Evolutionary conservation across 2,329 filamentous ascomycete species (phyloP).

Genomic region (Fusarium newnesense): DNA sequence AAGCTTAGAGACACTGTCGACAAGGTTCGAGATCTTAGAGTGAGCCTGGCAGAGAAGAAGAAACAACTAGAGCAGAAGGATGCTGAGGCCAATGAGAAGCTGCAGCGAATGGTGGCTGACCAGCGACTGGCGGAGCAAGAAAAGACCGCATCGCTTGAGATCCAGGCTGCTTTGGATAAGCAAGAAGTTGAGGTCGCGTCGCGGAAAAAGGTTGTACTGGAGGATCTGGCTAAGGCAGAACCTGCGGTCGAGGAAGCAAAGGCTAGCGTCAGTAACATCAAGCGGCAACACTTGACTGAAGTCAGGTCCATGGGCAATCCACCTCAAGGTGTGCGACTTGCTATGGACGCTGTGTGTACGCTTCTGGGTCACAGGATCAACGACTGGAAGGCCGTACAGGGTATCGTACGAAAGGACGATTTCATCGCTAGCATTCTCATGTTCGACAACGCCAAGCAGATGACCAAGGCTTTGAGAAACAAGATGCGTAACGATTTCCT

Average conservation of each 20-base stretch:
- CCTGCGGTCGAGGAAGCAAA: slow-evolving; percentile 93
- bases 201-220: slow-evolving; percentile 84
- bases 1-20: slow-evolving; percentile 97
- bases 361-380: slow-evolving; percentile 89
- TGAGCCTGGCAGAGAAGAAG: slow-evolving; percentile 94
- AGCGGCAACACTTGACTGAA: slow-evolving; percentile 95
- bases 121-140: slow-evolving; percentile 94
- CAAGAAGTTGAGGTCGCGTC: slow-evolving; percentile 89
- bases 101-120: slow-evolving; percentile 96
- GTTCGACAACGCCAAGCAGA: slow-evolving; percentile 94
- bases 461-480: slow-evolving; percentile 83
- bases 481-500: slow-evolving; percentile 96
- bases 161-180: slow-evolving; percentile 86
- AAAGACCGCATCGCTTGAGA: slow-evolving; percentile 87
- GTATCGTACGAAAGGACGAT: slow-evolving; percentile 88
- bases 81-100: slow-evolving; percentile 94
- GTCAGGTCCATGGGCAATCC: slow-evolving; percentile 97
- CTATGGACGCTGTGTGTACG: slow-evolving; percentile 95
- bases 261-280: slow-evolving; percentile 98
- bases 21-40: slow-evolving; percentile 92
- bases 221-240: slow-evolving; percentile 89
- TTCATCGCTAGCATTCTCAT: slow-evolving; percentile 98
- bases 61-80: slow-evolving; percentile 92
- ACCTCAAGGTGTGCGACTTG: slow-evolving; percentile 88
- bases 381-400: slow-evolving; percentile 92